Conservation (phyloP, 306 rosid species). For the Oemleria cerasiformis region DNA sequence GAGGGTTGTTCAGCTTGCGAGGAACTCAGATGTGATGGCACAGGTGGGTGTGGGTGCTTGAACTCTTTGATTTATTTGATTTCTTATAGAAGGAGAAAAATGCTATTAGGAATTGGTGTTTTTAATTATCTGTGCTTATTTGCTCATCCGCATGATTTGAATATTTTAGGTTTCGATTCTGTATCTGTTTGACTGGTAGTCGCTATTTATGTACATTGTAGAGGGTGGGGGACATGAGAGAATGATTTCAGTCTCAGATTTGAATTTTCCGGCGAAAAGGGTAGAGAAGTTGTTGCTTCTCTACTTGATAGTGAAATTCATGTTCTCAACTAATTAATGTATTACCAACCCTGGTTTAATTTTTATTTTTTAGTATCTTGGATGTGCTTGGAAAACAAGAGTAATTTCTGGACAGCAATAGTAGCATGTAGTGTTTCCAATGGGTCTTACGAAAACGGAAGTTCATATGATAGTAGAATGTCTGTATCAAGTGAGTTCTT, state of each 20-base stretch:
- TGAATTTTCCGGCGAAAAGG: not conserved
- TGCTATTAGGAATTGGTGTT: not conserved
- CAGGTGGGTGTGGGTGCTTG: slow-evolving; percentile 59
- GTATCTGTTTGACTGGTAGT: slow-evolving; percentile 8
- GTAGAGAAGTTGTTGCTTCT: not conserved
- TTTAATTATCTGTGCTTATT: not conserved
- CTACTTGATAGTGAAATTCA: not conserved
- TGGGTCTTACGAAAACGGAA: not conserved
- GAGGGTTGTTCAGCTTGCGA: slow-evolving; percentile 92
- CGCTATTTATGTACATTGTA: not conserved
- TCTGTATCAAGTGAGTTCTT: not conserved
- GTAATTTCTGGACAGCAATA: not conserved
- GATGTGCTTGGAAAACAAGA: not conserved
- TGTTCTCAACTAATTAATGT: not conserved
- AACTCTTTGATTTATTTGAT: not conserved
- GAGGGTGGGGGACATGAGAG: not conserved
- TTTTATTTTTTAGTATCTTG: not conserved
- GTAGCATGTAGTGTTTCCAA: not conserved
- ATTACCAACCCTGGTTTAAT: not conserved
- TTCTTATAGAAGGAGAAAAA: not conserved
- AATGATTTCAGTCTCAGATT: not conserved
- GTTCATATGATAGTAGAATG: not conserved
- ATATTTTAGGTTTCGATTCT: not conserved
- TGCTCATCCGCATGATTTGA: not conserved
- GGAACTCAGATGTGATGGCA: slow-evolving; percentile 89